These are phyloP conservation scores for Ceratocystis cubensis DNA, from an alignment of 2,329 filamentous ascomycete species.

Conservation along the genomic window DNA sequence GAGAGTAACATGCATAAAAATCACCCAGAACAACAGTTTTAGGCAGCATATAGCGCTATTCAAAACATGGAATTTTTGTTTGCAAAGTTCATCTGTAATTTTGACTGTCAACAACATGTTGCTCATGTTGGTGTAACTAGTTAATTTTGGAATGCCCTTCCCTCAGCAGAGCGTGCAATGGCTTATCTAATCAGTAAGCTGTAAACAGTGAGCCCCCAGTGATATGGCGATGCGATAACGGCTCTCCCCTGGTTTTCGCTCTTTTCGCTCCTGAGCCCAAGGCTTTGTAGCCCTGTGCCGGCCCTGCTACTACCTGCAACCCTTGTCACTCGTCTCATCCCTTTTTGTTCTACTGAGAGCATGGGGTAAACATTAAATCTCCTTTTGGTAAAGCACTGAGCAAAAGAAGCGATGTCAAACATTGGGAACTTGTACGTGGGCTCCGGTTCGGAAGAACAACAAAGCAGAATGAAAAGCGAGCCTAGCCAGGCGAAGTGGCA, in stretches of 20 bases:
- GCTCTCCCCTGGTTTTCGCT: background rate
- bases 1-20: no score
- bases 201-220: background rate
- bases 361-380: background rate
- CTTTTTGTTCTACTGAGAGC: background rate
- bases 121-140: no score
- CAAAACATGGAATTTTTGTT: no score
- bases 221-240: background rate
- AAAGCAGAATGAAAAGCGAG: background rate
- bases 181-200: background rate
- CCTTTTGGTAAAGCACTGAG: background rate
- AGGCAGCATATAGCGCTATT: no score
- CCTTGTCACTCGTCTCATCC: background rate
- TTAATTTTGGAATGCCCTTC: no score
- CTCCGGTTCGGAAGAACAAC: conserved; percentile 2
- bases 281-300: background rate
- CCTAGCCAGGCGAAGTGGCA: background rate
- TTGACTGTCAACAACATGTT: no score
- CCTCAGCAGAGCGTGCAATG: no score
- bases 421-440: background rate
- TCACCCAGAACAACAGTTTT: no score
- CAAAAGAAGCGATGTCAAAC: background rate
- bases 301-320: background rate
- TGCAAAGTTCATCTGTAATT: no score
- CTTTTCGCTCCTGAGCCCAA: background rate